A percentile compares a stretch with the other conserved stretches of the same genome.
Conservation (phyloP, 2,329 filamentous ascomycete genomes). For the Fusarium nanum region DNA sequence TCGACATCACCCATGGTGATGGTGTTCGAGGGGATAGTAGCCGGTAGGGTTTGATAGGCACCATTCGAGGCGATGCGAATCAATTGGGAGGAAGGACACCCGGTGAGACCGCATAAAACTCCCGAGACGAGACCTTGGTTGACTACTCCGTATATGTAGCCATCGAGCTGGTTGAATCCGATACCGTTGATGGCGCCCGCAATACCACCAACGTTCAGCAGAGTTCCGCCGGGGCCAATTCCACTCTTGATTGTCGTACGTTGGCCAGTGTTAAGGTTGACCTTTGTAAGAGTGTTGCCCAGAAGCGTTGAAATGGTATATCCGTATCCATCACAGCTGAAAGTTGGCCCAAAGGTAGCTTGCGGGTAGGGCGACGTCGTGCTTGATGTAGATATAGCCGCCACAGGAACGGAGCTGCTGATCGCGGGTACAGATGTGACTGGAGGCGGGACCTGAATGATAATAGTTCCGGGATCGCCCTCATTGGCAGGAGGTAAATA, state of each 20-base stretch:
- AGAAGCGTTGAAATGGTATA: conserved; percentile 1
- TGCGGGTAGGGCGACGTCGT: not conserved
- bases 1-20: conserved; percentile 16
- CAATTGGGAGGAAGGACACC: not conserved
- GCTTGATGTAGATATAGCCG: no score
- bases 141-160: conserved; percentile 8
- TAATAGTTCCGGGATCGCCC: conserved; percentile 19
- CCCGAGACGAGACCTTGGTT: not conserved
- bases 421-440: no score
- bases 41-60: not conserved
- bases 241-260: not conserved
- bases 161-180: conserved; percentile 7
- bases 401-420: no score
- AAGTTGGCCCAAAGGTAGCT: conserved; percentile 1
- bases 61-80: conserved; percentile 4
- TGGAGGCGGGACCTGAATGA: conserved; percentile 10
- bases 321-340: conserved; percentile 3
- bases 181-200: conserved; percentile 7
- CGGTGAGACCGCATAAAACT: not conserved
- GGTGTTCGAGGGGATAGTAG: not conserved
- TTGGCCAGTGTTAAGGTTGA: not conserved
- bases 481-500: conserved; percentile 7
- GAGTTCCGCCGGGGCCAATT: conserved; percentile 1
- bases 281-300: conserved; percentile 5
- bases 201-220: not conserved